Percentiles rank a stretch among this genome's conserved stretches.
Conservation (phyloP, 2,329 filamentous ascomycete species). For the Periconia digitata region DNA sequence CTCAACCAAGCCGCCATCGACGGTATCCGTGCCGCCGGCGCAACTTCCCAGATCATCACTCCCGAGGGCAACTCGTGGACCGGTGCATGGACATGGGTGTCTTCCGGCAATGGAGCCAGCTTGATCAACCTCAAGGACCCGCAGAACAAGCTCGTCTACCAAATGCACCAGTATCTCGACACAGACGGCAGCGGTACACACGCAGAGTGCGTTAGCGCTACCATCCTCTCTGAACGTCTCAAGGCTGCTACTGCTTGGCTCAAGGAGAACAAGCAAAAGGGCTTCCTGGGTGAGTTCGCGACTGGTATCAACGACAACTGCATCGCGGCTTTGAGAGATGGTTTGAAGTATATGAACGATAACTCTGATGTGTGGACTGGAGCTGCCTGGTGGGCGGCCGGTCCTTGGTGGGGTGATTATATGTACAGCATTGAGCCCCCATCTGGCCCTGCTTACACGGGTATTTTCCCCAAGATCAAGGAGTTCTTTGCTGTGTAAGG, state of each 20-base stretch:
- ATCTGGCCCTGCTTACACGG: conserved; percentile 46
- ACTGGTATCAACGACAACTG: conserved; percentile 55
- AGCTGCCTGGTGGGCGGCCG: conserved; percentile 58
- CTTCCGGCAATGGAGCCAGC: conserved; percentile 47
- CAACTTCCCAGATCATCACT: conserved; percentile 59
- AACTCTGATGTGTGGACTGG: conserved; percentile 59
- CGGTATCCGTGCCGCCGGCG: conserved; percentile 49
- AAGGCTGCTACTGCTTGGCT: conserved; percentile 57
- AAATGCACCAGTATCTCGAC: conserved; percentile 67
- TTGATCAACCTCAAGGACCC: conserved; percentile 55
- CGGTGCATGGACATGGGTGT: conserved; percentile 54
- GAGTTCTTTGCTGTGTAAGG: conserved; percentile 26
- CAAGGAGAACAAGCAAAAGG: conserved; percentile 54
- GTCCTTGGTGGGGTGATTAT: conserved; percentile 55
- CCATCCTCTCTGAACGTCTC: conserved; percentile 58
- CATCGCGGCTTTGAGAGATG: conserved; percentile 52
- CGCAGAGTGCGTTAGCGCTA: conserved; percentile 52
- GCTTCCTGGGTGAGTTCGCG: conserved; percentile 58
- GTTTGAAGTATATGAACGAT: conserved; percentile 51
- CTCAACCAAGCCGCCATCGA: conserved; percentile 53
- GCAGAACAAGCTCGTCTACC: conserved; percentile 57
- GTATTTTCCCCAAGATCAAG: conserved; percentile 39
- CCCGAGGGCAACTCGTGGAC: conserved; percentile 58
- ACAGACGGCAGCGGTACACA: conserved; percentile 56
- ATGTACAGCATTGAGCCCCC: conserved; percentile 55